Conservation (phyloP, 257 asterid species). For the Solanum chiquidenum region DNA sequence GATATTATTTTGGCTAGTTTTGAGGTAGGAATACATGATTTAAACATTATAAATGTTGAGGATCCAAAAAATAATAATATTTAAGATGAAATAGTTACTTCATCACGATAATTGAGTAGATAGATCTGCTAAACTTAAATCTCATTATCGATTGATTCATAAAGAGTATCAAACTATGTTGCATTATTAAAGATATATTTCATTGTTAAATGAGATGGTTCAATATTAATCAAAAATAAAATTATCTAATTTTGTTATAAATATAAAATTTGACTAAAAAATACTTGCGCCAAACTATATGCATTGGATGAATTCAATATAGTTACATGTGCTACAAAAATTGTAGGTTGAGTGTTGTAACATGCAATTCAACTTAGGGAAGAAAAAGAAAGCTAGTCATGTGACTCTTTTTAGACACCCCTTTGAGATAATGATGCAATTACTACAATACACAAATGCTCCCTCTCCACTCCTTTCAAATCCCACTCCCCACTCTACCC, state of each 20-base stretch:
- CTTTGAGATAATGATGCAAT: neutral
- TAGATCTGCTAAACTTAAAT: neutral
- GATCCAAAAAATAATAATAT: neutral
- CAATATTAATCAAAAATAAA: neutral
- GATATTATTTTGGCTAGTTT: neutral
- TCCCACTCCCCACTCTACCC: neutral
- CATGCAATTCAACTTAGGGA: neutral
- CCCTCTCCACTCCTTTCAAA: neutral
- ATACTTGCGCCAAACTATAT: neutral
- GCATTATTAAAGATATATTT: neutral
- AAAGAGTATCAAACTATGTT: neutral
- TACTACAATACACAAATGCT: neutral
- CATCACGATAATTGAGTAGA: neutral
- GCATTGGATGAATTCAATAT: neutral
- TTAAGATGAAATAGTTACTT: neutral
- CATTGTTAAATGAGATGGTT: neutral
- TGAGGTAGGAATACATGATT: neutral
- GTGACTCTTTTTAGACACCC: neutral
- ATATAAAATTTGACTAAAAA: too few species aligned
- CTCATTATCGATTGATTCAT: neutral
- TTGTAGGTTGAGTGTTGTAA: neutral
- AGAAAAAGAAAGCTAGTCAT: neutral
- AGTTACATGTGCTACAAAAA: neutral
- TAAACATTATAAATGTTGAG: neutral
- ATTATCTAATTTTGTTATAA: neutral